Percentiles rank a stretch among this genome's conserved stretches.
Conservation (phyloP, 305 asterid genomes). For the Rubia occidens region DNA sequence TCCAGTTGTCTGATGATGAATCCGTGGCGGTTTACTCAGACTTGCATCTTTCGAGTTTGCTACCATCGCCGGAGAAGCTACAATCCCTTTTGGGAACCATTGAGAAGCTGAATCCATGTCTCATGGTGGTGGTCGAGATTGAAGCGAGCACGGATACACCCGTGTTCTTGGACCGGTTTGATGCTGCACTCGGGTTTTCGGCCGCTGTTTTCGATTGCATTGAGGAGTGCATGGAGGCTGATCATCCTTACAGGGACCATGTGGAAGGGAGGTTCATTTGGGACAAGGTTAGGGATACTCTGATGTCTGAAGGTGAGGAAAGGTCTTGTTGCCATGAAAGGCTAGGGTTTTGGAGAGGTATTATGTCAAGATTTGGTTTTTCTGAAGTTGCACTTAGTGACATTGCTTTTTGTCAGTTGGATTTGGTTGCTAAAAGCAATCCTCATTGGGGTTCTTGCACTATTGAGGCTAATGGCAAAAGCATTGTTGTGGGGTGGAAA, state of each 20-base stretch:
- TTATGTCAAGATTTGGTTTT: conserved; percentile 20
- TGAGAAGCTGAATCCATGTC: conserved; percentile 29
- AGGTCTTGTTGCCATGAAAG: conserved; percentile 23
- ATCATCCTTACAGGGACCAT: conserved; percentile 12
- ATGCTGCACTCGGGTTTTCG: conserved; percentile 11
- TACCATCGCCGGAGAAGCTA: conserved; percentile 20
- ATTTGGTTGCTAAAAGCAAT: conserved; percentile 13
- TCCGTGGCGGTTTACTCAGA: conserved; percentile 23
- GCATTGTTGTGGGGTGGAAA: conserved; percentile 13
- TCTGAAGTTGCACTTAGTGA: conserved; percentile 25
- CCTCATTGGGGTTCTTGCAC: conserved; percentile 22
- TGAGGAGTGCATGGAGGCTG: conserved; percentile 20
- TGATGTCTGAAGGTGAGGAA: conserved; percentile 30
- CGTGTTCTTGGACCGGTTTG: conserved; percentile 23
- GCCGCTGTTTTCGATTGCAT: conserved; percentile 27
- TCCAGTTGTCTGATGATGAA: conserved; percentile 28
- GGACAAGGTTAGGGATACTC: conserved; percentile 11
- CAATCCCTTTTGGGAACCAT: conserved; percentile 19
- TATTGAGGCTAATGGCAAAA: conserved; percentile 16
- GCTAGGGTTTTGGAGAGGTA: conserved; percentile 29
- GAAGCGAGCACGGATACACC: conserved; percentile 27
- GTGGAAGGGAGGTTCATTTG: conserved; percentile 20
- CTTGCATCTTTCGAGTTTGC: conserved; percentile 15
- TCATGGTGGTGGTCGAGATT: conserved; percentile 26
- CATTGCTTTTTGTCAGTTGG: conserved; percentile 25